A percentile compares a stretch with the other conserved stretches of the same genome.
phyloP scores from a whole-genome alignment of 352 stramenopile genomes.

The Peronospora farinosa region DNA sequence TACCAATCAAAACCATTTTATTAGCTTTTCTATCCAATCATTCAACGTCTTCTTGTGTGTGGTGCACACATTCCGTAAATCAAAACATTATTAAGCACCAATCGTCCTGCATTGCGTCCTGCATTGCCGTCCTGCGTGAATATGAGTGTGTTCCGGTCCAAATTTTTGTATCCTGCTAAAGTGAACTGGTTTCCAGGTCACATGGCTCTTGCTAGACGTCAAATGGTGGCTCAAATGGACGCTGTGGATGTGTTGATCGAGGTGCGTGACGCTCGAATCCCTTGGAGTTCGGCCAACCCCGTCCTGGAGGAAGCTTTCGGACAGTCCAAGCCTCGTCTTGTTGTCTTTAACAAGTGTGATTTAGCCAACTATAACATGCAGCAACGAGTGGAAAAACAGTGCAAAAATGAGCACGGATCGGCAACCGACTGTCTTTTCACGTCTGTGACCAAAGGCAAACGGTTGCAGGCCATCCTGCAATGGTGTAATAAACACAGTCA shows the following conservation, averaged over 20 bases:
- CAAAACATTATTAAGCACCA: neutral
- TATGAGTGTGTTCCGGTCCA: constrained; percentile 68
- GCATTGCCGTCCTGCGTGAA: constrained; percentile 7
- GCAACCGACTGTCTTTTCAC: constrained; percentile 67
- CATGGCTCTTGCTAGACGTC: constrained; percentile 71
- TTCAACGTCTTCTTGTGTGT: constrained; percentile 5
- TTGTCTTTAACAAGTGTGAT: constrained; percentile 87
- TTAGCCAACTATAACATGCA: constrained; percentile 83
- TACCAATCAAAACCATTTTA: constrained; percentile 5
- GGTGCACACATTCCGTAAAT: constrained; percentile 1
- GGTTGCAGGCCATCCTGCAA: constrained; percentile 66
- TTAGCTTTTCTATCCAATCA: too few relatives aligned
- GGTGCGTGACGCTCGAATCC: constrained; percentile 77
- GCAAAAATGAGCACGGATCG: constrained; percentile 28
- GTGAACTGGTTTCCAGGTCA: constrained; percentile 88
- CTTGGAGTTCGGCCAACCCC: constrained; percentile 78
- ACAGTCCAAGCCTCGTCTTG: constrained; percentile 68
- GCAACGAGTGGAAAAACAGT: constrained; percentile 60
- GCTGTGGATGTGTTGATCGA: constrained; percentile 79
- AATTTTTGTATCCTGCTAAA: constrained; percentile 72
- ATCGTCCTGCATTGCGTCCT: too few relatives aligned
- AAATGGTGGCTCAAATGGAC: constrained; percentile 81
- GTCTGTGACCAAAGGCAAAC: constrained; percentile 70
- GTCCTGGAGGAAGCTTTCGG: constrained; percentile 71
- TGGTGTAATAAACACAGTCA: constrained; percentile 73